Evolutionary conservation across 192 early-diverging fungal species (phyloP).

Genomic region (Umbelopsis vinacea): DNA sequence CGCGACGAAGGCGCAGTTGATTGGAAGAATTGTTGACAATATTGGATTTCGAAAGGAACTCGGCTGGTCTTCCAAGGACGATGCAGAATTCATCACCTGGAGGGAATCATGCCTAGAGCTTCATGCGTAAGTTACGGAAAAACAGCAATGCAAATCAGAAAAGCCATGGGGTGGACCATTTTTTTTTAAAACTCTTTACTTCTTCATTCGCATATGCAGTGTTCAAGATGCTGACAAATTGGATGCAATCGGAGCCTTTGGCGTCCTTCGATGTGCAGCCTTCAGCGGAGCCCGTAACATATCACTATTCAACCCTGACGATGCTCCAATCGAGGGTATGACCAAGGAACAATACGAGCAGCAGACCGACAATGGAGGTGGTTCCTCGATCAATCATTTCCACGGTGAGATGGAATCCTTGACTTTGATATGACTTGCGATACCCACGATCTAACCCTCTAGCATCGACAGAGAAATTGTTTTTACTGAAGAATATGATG

Average conservation of each 20-base stretch:
- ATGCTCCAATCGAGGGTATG: conserved; percentile 55
- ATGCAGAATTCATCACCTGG: conserved; percentile 50
- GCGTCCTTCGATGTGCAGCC: conserved; percentile 71
- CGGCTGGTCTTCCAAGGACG: conserved; percentile 49
- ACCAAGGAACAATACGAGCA: conserved; percentile 64
- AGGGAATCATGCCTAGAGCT: conserved; percentile 58
- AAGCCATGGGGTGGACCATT: too few species aligned
- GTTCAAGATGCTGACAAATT: conserved; percentile 78
- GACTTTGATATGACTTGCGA: too few species aligned
- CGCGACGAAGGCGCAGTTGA: conserved; percentile 43
- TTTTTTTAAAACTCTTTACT: too few species aligned
- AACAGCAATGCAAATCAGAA: too few species aligned
- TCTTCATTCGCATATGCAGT: conserved; percentile 24
- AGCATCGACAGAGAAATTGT: conserved; percentile 61
- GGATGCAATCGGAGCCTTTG: conserved; percentile 78
- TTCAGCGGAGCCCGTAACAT: conserved; percentile 70
- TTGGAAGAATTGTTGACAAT: conserved; percentile 61
- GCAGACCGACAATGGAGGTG: conserved; percentile 49
- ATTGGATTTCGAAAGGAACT: conserved; percentile 73
- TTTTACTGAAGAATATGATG: conserved; percentile 66
- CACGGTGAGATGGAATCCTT: conserved; percentile 48
- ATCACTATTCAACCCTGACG: conserved; percentile 55
- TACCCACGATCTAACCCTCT: too few species aligned
- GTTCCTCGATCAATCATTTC: conserved; percentile 68
- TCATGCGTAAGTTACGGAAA: conserved; percentile 49